Evolutionary conservation across 208 protist genomes (phyloP).

Genomic region (Leishmania martiniquensis): DNA sequence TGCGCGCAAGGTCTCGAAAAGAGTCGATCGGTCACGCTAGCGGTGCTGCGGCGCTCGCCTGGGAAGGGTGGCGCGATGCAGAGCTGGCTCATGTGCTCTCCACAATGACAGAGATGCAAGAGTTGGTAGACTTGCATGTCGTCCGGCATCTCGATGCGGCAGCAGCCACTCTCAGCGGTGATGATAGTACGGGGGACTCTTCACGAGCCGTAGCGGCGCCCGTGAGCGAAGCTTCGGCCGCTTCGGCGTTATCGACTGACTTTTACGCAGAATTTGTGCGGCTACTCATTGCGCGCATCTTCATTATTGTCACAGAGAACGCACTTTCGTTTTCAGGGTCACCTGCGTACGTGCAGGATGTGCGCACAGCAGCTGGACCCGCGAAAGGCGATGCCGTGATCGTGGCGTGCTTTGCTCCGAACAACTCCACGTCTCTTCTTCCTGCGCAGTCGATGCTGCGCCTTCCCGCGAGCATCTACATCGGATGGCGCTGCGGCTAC

Average conservation of each 20-base stretch:
- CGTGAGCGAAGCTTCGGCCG: neutral
- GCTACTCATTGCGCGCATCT: constrained; percentile 3
- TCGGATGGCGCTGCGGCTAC: constrained; percentile 23
- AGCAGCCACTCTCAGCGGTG: neutral
- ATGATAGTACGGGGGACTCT: neutral
- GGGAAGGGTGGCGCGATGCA: neutral
- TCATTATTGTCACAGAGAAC: neutral
- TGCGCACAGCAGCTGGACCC: neutral
- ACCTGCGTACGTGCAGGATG: neutral
- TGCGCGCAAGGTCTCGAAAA: neutral
- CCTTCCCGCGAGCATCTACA: constrained; percentile 15
- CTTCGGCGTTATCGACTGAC: neutral
- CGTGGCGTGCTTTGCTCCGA: neutral
- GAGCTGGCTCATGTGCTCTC: constrained; percentile 13
- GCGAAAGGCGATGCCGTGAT: neutral
- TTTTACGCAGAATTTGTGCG: constrained; percentile 15
- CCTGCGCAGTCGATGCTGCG: neutral
- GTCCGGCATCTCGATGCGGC: neutral
- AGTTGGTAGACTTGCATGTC: neutral
- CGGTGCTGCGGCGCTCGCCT: neutral
- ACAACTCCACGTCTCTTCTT: constrained; percentile 1
- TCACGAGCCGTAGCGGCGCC: neutral
- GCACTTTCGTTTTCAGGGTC: neutral
- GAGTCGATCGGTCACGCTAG: neutral
- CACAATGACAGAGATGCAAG: constrained; percentile 12